These are phyloP conservation scores for Globisporangium paddicum DNA, from an alignment of 352 stramenopile genomes.

Conservation along the genomic window DNA sequence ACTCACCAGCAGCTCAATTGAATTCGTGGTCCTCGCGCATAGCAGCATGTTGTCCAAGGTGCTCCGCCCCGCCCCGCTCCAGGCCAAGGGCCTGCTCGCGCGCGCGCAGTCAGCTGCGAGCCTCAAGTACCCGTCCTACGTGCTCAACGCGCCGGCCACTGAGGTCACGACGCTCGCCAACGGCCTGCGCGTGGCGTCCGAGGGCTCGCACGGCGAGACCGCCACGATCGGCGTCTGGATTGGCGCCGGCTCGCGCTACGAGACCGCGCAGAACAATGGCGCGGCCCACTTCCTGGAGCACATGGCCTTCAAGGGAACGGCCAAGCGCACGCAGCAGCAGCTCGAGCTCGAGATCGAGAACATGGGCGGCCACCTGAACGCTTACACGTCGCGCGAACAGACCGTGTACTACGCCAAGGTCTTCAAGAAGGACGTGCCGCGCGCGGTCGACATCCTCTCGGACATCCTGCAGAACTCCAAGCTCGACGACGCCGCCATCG, in stretches of 20 bases:
- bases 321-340: slow-evolving; percentile 94
- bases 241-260: slow-evolving; percentile 95
- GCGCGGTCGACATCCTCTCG: slow-evolving; percentile 97
- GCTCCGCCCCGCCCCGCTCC: slow-evolving; percentile 39
- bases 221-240: slow-evolving; percentile 98
- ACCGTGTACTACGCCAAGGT: slow-evolving; percentile 99
- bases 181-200: slow-evolving; percentile 97
- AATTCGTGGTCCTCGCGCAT: slow-evolving; percentile 14
- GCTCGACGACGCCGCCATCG: slow-evolving; percentile 94
- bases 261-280: slow-evolving; percentile 98
- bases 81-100: slow-evolving; percentile 29
- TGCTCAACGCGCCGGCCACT: slow-evolving; percentile 92
- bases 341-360: slow-evolving; percentile 99
- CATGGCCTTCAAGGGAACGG: slow-evolving; percentile 99
- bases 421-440: slow-evolving; percentile 98
- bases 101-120: slow-evolving; percentile 68
- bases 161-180: slow-evolving; percentile 96
- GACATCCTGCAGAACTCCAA: slow-evolving; percentile 99
- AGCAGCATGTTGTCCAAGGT: slow-evolving; percentile 65
- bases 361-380: slow-evolving; percentile 99
- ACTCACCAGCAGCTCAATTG: slow-evolving; percentile 7
- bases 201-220: slow-evolving; percentile 95
- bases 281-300: slow-evolving; percentile 99
- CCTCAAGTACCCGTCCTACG: slow-evolving; percentile 83
- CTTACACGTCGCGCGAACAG: slow-evolving; percentile 99